phyloP scores from a whole-genome alignment of 1,139 yeast species.

The Lodderomyces pseudojiufengensis region DNA sequence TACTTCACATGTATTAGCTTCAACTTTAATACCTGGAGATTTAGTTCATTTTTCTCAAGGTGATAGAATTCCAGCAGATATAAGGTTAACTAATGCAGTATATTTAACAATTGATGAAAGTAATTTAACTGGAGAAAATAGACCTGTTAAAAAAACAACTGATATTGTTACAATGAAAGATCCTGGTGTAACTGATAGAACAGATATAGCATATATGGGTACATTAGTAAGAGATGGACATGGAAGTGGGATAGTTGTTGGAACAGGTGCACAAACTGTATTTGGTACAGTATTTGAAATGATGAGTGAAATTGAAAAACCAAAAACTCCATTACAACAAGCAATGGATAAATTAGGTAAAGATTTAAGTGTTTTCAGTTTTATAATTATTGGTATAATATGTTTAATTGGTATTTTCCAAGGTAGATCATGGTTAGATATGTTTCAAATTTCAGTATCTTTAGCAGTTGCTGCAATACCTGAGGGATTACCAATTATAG shows the following conservation, averaged over 20 bases:
- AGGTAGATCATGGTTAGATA: constrained; percentile 92
- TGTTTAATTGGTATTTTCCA: constrained; percentile 83
- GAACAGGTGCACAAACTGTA: constrained; percentile 82
- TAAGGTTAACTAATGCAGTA: constrained; percentile 71
- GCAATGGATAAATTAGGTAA: constrained; percentile 95
- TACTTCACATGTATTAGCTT: constrained; percentile 75
- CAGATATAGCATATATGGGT: constrained; percentile 88
- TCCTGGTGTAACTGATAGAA: constrained; percentile 59
- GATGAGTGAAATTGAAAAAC: constrained; percentile 93
- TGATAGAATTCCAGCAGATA: constrained; percentile 92
- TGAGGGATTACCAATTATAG: constrained; percentile 95
- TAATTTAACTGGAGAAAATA: constrained; percentile 90
- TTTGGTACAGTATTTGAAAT: constrained; percentile 87
- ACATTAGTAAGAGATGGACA: constrained; percentile 93
- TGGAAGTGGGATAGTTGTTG: constrained; percentile 89
- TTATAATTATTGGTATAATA: constrained; percentile 79
- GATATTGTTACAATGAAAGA: constrained; percentile 30
- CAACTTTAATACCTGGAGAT: constrained; percentile 90
- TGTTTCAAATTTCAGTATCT: constrained; percentile 95
- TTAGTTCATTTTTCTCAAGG: constrained; percentile 85
- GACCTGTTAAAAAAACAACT: constrained; percentile 66
- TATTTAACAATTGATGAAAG: constrained; percentile 86
- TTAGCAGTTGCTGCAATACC: constrained; percentile 98
- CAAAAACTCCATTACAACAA: constrained; percentile 90
- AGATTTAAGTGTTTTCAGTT: constrained; percentile 78